Base-by-base conservation (phyloP, 2,329 filamentous ascomycete species). In the Cladosporium sp. region DNA sequence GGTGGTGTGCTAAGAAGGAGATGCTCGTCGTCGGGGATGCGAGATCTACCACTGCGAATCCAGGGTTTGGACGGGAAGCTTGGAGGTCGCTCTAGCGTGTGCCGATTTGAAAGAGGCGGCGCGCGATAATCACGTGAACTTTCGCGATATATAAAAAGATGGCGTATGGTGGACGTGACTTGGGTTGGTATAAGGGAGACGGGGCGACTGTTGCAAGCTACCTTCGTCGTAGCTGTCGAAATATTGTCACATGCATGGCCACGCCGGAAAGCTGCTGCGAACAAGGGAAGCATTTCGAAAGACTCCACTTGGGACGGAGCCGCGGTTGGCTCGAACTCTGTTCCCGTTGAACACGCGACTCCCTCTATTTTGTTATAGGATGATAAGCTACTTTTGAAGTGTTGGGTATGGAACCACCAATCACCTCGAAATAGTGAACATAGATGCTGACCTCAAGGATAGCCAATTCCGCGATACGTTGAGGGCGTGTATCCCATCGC, bases 41-140 rank as follows among this genome's bases (percentile, higher is more conserved):
- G 51, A 54, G 23, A 43, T 43, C 36, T 43, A 43, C n/a, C n/a
- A n/a, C n/a, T n/a, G n/a, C n/a, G 13, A 21, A 46, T 46, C 25
- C 54, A 57, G 54, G 54, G 54, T 57, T 57, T 57, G 51, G 30
- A 32, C 30, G 30, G 30, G 51, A 57, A 57, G 54, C 54, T 57
- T 57, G 49, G 23, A 32, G 30, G 30, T 25, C 23, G 28, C 54
- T 39, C 32, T 57, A 57, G 54, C 54, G 54, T 21, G 32, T 57
- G 7, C 28, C 32, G 21, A 23, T 32, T 36, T 39, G 54, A 30
- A n/a, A n/a, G 54, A 30, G n/a, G 32, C 32, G 23, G 14, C 30
- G 54, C 7, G 54, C n/a, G 54, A 36, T 16, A 57, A 57, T 32
- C 51, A 54, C 51, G 51, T 54, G 26, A 18, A 54, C 10, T 54